These are phyloP conservation scores for Exophiala xenobiotica DNA, from an alignment of 2,329 filamentous ascomycete species.

Conservation along the genomic window DNA sequence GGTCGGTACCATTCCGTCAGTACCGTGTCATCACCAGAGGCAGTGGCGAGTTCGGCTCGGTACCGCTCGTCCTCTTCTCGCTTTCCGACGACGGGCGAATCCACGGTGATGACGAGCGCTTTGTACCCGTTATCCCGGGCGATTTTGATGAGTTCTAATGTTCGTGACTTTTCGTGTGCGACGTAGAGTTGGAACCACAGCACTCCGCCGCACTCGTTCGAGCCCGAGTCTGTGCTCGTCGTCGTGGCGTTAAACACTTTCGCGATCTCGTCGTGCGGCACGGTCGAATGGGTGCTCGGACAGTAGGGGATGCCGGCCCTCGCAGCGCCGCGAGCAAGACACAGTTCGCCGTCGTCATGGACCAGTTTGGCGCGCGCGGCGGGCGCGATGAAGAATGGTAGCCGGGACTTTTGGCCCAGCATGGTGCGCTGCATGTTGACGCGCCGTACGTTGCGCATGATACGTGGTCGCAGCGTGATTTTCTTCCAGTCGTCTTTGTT, in stretches of 20 bases:
- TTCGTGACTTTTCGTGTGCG: slow-evolving; percentile 50
- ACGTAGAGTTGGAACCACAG: slow-evolving; percentile 51
- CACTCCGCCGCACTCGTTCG: background rate
- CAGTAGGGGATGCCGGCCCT: slow-evolving; percentile 35
- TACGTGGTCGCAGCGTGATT: slow-evolving; percentile 41
- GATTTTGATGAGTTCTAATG: slow-evolving; percentile 44
- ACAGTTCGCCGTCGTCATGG: slow-evolving; percentile 38
- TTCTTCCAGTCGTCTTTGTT: slow-evolving; percentile 23
- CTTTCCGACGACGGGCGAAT: slow-evolving; percentile 45
- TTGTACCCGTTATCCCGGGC: slow-evolving; percentile 28
- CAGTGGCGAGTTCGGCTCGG: slow-evolving; percentile 40
- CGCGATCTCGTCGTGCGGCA: slow-evolving; percentile 34
- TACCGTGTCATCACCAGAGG: slow-evolving; percentile 26
- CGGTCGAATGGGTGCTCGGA: slow-evolving; percentile 36
- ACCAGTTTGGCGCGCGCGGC: slow-evolving; percentile 39
- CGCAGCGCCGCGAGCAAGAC: slow-evolving; percentile 38
- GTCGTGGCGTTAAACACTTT: slow-evolving; percentile 10
- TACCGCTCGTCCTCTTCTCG: slow-evolving; percentile 60
- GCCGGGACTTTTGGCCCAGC: slow-evolving; percentile 35
- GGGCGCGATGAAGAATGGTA: slow-evolving; percentile 42
- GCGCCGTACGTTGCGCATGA: slow-evolving; percentile 41
- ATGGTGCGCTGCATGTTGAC: slow-evolving; percentile 27
- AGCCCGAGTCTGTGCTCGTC: no score
- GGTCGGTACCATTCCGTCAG: slow-evolving; percentile 40
- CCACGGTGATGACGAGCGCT: slow-evolving; percentile 29